Evolutionary conservation across 1,284 basidiomycete species (phyloP), one percentile per base, ranked within the genome.

Genomic region (Cryptococcus jaspeensis): DNA sequence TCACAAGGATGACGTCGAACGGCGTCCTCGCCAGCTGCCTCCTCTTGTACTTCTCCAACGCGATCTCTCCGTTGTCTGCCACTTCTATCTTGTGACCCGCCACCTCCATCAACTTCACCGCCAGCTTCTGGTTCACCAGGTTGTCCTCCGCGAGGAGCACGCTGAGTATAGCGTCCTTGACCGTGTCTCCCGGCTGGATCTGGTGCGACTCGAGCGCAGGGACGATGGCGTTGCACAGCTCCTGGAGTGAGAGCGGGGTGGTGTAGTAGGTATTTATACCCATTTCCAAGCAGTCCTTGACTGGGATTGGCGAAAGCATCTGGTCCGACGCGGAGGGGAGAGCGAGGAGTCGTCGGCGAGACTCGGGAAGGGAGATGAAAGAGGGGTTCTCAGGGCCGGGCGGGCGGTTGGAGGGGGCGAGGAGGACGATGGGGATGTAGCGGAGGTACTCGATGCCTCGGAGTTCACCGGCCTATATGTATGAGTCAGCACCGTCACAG

Each of bases 81-180:
- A 99, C 93, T 80, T 97, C 92, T 36, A 97, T 92, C 42, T 86
- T 85, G 76, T 99, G 96, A 0, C 95, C 95, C 53, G 94, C 94
- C 73, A 93, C 95, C 79, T 98, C 93, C 37, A 99, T 81, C 64
- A 99, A 92, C 82, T 97, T 97, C 66, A 96, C 89, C 0, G 96
- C 96, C 6, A 99, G 66, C 59, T 77, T 77, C 81, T 99, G 95
- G 80, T 99, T 99, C 61, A 99, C 95, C 64, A 95, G 80, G 71
- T 99, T 99, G 77, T 99, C 96, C 75, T 99, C 95, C 0, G 95
- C 95, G 7, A 99, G 84, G n/a, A 99, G 82, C 62, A 98, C 95
- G 75, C 91, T 91, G 77, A 92, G 93, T 6, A 87, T 84, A 18
- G 91, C 84, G 66, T 97, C 91, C 74, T 88, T 90, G 85, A 87